A percentile compares a stretch with the other conserved stretches of the same genome.
Evolutionary conservation across 257 asterid genomes (phyloP).

Genomic region (Solanum commersonii): DNA sequence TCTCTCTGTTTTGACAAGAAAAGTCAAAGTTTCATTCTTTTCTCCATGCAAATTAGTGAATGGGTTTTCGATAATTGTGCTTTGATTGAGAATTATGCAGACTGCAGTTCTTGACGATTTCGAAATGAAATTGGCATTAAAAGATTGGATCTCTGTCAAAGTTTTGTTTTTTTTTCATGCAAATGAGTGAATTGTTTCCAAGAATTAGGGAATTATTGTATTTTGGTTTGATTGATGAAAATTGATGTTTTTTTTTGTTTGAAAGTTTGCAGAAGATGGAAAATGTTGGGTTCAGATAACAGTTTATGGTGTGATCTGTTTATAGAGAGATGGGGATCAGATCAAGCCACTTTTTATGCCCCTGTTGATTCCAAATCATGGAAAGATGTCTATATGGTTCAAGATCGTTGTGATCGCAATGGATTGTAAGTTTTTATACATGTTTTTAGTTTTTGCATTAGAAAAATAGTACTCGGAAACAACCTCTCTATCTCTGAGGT

Average conservation of each 20-base stretch:
- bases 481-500: neutral
- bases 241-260: conserved; percentile 1
- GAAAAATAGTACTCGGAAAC: neutral
- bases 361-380: conserved; percentile 49
- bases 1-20: neutral
- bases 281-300: conserved; percentile 42
- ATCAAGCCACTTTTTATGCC: conserved; percentile 43
- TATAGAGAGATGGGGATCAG: conserved; percentile 65
- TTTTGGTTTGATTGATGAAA: neutral
- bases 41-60: neutral
- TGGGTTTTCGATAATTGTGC: neutral
- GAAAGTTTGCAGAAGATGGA: conserved; percentile 82
- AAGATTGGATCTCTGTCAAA: neutral
- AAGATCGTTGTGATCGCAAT: conserved; percentile 68
- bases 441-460: neutral
- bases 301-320: conserved; percentile 55
- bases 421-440: conserved; percentile 49
- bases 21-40: neutral
- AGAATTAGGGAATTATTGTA: neutral
- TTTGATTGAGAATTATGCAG: neutral
- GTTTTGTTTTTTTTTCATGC: neutral
- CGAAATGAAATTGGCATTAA: neutral
- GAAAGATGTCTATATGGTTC: conserved; percentile 65
- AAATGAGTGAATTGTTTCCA: neutral
- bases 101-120: neutral